Base-by-base conservation (phyloP, 306 rosid species). In the Bauhinia variegata region DNA sequence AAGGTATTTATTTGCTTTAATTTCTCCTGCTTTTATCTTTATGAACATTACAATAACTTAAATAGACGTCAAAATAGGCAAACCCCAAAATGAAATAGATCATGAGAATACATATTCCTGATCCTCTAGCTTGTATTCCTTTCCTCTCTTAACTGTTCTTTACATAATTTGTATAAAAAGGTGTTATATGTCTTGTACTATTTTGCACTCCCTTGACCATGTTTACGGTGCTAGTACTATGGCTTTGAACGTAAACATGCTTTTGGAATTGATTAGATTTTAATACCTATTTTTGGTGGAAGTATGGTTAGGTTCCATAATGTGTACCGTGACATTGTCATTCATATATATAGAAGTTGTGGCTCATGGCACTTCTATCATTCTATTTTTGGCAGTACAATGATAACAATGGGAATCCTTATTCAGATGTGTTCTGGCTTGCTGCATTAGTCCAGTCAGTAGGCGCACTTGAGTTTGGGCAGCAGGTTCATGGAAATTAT, bases 381-480 rank as follows among this genome's bases (percentile, higher is more conserved):
- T 60, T 11, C 15, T 73, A 52, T 74, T 61, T 51, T 68, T 63
- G 75, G 57, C 86, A 93, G 98, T 93, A 93, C 72, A 93, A 93
- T 55, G 97, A 93, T 85, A 93, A 93, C 83, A 90, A 76, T 33
- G 97, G 97, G 49, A 93, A 90, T 75, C 89, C 88, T 18, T 93
- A 84, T 83, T 93, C 98, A 17, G 98, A 93, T 71, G 96, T 84
- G 59, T 93, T 88, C 84, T 93, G 98, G 98, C 95, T 93, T 77
- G 89, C 93, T 83, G 87, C 96, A 49, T 59, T 90, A 74, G 86
- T 90, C 76, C 96, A 90, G 80, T 88, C 98, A 13, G 85, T 88
- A 47, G 98, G 98, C 9, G 92, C 88, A 77, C 96, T 93, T 60
- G 98, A 89, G 79, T 90, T 93, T 62, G 97, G 96, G 78, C 91